These are phyloP conservation scores for Hypoxylon fuscum DNA, from an alignment of 495 filamentous ascomycete genomes.

Conservation along the genomic window DNA sequence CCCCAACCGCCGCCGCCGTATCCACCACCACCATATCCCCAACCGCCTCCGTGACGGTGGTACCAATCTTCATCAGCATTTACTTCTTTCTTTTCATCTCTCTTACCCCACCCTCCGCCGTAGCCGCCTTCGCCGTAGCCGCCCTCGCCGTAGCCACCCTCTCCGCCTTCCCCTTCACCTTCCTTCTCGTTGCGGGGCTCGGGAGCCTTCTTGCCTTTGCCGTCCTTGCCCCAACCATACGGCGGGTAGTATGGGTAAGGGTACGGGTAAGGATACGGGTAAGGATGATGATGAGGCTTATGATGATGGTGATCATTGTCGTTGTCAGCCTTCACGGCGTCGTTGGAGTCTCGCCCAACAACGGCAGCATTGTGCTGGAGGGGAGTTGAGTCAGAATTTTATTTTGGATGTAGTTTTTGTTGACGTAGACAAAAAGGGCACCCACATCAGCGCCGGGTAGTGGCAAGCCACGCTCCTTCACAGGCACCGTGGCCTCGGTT, in stretches of 20 bases:
- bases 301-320: neutral
- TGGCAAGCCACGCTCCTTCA: neutral
- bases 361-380: conserved; percentile 5
- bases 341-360: neutral
- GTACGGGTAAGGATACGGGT: too few species aligned
- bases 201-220: neutral
- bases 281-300: neutral
- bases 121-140: neutral
- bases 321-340: neutral
- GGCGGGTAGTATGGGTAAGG: neutral
- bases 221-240: too few species aligned
- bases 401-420: too few species aligned
- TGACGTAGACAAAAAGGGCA: too few species aligned
- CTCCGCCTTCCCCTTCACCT: neutral
- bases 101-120: neutral
- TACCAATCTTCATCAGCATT: neutral
- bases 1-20: neutral
- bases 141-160: neutral
- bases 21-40: neutral
- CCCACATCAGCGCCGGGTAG: conserved; percentile 10
- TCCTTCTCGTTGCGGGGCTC: neutral
- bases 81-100: neutral
- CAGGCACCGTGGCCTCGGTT: neutral
- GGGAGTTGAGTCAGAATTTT: too few species aligned
- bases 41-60: neutral